Evolutionary conservation across 805 yeast species (phyloP).

Genomic region (Ogataea glucozyma): DNA sequence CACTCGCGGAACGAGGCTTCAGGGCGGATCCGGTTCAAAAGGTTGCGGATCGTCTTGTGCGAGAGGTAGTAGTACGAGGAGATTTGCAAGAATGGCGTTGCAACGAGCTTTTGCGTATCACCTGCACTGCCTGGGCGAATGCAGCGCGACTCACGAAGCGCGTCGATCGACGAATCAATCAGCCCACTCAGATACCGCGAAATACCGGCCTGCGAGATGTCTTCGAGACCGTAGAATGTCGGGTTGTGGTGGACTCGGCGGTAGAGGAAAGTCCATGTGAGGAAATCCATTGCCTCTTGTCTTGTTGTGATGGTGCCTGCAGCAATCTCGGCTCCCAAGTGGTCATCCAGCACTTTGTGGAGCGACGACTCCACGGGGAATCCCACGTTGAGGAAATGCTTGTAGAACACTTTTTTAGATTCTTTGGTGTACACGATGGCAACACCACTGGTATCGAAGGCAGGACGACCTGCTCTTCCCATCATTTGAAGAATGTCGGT

Average conservation of each 20-base stretch:
- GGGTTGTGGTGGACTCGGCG: constrained; percentile 78
- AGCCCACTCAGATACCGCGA: constrained; percentile 59
- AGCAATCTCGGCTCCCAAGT: constrained; percentile 78
- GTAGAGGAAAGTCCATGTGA: constrained; percentile 75
- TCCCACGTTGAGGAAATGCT: constrained; percentile 75
- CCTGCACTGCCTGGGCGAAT: too few species aligned
- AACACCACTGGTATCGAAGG: constrained; percentile 74
- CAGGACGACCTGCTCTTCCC: constrained; percentile 87
- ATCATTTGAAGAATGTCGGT: constrained; percentile 82
- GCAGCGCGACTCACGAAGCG: too few species aligned
- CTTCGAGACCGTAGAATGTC: constrained; percentile 73
- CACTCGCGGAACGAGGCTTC: constrained; percentile 58
- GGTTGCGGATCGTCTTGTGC: constrained; percentile 78
- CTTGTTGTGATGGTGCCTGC: constrained; percentile 64
- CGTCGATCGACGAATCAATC: constrained; percentile 67
- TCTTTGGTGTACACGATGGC: constrained; percentile 78
- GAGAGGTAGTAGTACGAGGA: constrained; percentile 92
- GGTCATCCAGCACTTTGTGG: constrained; percentile 75
- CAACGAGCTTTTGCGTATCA: constrained; percentile 44
- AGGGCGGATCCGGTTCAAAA: constrained; percentile 53
- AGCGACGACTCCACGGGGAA: constrained; percentile 82
- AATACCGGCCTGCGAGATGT: constrained; percentile 54
- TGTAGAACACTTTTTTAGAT: constrained; percentile 71
- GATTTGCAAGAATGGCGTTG: constrained; percentile 83
- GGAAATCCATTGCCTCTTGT: constrained; percentile 72